Base-by-base conservation (phyloP, 805 yeast genomes). In the Ogataea corticis region DNA sequence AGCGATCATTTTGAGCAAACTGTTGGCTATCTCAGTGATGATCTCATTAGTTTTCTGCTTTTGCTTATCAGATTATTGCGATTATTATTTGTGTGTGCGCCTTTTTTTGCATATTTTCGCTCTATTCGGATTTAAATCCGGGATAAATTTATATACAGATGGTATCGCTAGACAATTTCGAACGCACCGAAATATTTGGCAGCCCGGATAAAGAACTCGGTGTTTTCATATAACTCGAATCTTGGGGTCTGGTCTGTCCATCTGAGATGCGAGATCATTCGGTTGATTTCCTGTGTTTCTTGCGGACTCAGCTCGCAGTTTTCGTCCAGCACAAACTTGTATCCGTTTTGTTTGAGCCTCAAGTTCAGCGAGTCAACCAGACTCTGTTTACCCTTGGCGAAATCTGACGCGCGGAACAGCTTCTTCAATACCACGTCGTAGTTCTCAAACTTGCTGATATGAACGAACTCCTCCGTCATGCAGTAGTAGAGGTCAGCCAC, bases 401-500 rank as follows among this genome's bases (percentile, higher is more conserved):
- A n/a, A 16, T 33, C 37, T 6, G 43, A 33, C 7, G 45, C 43
- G 12, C 42, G 35, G 25, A 35, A 46, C 27, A 46, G 37, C 32
- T 42, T 46, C 33, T 42, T 46, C 35, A 42, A 7, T 9, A 42
- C 46, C 29, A 38, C 7, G n/a, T 29, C 46, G 27, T 38, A 42
- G 17, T 42, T 21, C 7, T 42, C 28, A 23, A 42, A 42, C 10
- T 21, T 9, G 15, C 15, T 21, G 4, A 41, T 11, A 13, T 38
- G 15, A 6, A n/a, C 9, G n/a, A 21, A 38, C 12, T 27, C 13
- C 33, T 28, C 15, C 25, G 42, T 11, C 7, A 46, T 18, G 15
- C 33, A 12, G 25, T 18, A 18, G 33, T 42, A 46, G 10, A 42
- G 29, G 21, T 28, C 23, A 4, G 39, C 21, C 27, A 38, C 34